Percentiles rank a stretch among this genome's conserved stretches.
Conservation (phyloP, 169 alveolate species). For the Cryptosporidium canis region DNA sequence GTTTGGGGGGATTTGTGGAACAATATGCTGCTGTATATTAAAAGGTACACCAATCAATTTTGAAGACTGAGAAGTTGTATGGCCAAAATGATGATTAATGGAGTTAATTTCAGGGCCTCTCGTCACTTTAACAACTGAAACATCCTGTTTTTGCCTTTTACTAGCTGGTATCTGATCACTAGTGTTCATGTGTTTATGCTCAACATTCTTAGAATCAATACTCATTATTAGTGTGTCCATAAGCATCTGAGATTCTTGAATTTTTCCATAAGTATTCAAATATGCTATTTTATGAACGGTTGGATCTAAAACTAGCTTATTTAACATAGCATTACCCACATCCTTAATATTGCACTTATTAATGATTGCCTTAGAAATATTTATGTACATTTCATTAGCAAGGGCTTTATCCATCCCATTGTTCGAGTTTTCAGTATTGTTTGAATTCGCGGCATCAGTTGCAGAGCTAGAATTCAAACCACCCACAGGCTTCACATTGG, state of each 20-base stretch:
- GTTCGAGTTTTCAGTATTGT: background rate
- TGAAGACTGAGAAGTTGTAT: conserved; percentile 3
- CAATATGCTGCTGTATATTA: background rate
- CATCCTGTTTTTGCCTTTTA: conserved; percentile 47
- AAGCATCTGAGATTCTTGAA: conserved; percentile 42
- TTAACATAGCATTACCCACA: conserved; percentile 8
- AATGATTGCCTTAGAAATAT: conserved; percentile 10
- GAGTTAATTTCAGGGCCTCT: background rate
- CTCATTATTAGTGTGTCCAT: background rate
- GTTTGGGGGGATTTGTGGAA: background rate
- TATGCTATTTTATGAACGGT: conserved; percentile 41
- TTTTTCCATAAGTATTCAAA: conserved; percentile 40
- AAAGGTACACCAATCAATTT: background rate
- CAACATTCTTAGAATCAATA: conserved; percentile 19
- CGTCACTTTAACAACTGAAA: background rate
- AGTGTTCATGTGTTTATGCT: background rate
- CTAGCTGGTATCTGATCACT: conserved; percentile 2
- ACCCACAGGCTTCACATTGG: background rate
- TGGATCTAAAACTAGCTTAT: conserved; percentile 31
- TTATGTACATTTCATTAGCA: conserved; percentile 1
- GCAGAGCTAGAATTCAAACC: background rate
- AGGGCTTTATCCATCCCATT: background rate
- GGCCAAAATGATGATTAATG: background rate
- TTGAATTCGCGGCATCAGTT: background rate
- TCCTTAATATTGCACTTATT: conserved; percentile 17